phyloP scores from a whole-genome alignment of 257 asterid genomes.

The Lycium ferocissimum region DNA sequence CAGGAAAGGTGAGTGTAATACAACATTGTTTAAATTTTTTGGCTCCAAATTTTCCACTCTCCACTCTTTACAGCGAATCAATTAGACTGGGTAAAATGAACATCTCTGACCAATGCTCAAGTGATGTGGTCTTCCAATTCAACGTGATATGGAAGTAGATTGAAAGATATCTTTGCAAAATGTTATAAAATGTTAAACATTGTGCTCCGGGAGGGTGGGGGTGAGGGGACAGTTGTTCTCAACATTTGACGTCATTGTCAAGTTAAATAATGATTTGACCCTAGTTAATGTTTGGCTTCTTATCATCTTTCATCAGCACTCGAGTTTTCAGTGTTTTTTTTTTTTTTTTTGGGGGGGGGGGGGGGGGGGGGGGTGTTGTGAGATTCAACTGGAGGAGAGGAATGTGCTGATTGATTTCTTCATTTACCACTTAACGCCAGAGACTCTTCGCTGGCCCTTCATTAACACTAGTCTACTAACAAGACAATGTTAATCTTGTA shows the following conservation, averaged over 20 bases:
- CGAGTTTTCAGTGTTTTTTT: neutral
- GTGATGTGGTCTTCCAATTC: neutral
- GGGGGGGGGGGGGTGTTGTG: too few relatives aligned
- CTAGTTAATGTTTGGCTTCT: neutral
- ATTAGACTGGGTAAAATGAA: neutral
- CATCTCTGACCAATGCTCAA: neutral
- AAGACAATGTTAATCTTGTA: neutral
- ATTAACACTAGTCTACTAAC: neutral
- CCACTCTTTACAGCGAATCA: neutral
- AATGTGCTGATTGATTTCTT: neutral
- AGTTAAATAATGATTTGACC: neutral
- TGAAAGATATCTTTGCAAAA: neutral
- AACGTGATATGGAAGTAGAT: neutral
- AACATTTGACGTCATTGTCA: neutral
- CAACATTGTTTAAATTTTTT: slow-evolving; percentile 10
- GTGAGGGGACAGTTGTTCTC: neutral
- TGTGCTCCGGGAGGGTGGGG: neutral
- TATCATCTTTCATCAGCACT: neutral
- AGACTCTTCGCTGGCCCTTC: neutral
- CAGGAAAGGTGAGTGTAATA: slow-evolving; percentile 79
- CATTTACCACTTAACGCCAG: neutral
- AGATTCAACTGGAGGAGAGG: neutral
- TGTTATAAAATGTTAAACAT: neutral
- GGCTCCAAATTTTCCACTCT: neutral
- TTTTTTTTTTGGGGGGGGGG: neutral